Evolutionary conservation across 2,329 filamentous ascomycete species (phyloP), one percentile per base, ranked within the genome.

Genomic region (Microsporum ferrugineum): DNA sequence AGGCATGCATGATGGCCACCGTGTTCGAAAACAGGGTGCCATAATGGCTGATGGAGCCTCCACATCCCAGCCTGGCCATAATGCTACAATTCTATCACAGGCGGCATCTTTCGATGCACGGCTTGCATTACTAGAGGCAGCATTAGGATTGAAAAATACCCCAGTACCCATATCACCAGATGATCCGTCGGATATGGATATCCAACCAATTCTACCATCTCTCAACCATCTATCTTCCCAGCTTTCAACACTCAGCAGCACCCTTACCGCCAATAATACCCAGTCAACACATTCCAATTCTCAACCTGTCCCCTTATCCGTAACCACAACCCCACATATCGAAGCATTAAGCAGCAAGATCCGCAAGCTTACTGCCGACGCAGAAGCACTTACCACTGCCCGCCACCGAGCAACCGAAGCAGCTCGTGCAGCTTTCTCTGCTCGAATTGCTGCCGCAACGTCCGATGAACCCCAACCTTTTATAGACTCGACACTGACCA

Each of bases 91-190:
- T 31, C 79, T 96, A 39, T 84, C 86, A 38, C 88, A 91, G 72
- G 87, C 89, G 5, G 89, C 91, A 29, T 88, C 94, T 64, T 96
- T 99, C 68, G 92, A 97, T 71, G 82, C 84, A 34, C 84, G 94
- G 3, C 82, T 99, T 23, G 78, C 87, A 2, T 78, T 88, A 34
- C 78, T 99, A 56, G 94, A 99, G 76, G 85, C 85, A 66, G 83
- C 86, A 1, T 82, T 99, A 33, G 94, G 94, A 7, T 82, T 96
- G 57, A 87, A 85, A 45, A 85, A 86, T 27, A 84, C 85, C 0
- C 81, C 84, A 8, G 78, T 88, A 65, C 82, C 87, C 0, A 72
- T 75, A 61, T 67, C 76, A 53, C 66, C 70, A 29, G 70, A 72
- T 38, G 71, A 71, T 27, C 64, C 85, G 85, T 66, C 75, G 82